Evolutionary conservation across 2,329 filamentous ascomycete genomes (phyloP), one percentile per base, ranked within the genome.

Genomic region (Penicillium frequentans): DNA sequence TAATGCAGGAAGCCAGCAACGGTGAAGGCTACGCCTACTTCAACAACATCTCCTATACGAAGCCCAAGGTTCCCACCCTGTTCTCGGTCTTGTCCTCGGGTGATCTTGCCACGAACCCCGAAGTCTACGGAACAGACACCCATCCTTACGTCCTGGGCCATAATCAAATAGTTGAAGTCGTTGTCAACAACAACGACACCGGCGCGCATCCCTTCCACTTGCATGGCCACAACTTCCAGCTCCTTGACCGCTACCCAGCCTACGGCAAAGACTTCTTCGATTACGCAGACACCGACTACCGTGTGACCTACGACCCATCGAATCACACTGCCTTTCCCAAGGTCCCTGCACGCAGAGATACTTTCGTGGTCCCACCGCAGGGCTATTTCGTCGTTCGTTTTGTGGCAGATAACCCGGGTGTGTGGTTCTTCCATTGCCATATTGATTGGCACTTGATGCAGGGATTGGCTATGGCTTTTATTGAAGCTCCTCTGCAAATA

Each of bases 371-470:
- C 0, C 82, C 81, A 23, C 87, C 88, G 0, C 80, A 84, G 35
- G 88, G 90, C 1, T 86, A 89, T 70, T 82, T 89, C 26, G 84
- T 91, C 11, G 68, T 93, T 13, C 68, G 79, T 0, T 81, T 82
- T 59, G 65, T 74, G 23, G 73, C 74, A 14, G 71, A 78, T 56
- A 79, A 78, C 57, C 76, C 76, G 3, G 76, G 84, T 39, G 78
- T 89, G 23, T 90, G 86, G 86, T 73, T 89, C 5, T 90, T 92
- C 76, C 89, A 92, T 73, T 93, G 90, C 74, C 90, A 93, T 70
- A 88, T 93, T 53, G 88, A 90, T 69, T 93, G 88, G 89, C 89
- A 91, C 69, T 79, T 90, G 57, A 76, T 82, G 1, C 85, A 85
- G 5, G 89, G 89, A 16, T 79, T 91, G 5, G 78, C 85, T 3